Conservation (phyloP, 768 basidiomycete species). For the Podaxis sp. region DNA sequence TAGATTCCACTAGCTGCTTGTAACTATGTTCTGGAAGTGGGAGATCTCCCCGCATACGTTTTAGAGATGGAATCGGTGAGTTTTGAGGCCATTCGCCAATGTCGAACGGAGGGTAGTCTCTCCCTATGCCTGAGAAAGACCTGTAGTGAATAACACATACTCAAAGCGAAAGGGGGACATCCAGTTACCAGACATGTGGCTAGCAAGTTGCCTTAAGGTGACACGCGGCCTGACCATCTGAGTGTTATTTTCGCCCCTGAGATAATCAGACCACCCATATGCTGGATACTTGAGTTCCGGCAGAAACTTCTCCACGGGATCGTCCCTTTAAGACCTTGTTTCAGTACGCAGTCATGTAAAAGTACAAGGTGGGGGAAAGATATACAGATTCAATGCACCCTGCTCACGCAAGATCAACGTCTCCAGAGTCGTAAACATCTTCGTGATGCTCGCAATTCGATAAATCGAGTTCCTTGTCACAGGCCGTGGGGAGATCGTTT, state of each 20-base stretch:
- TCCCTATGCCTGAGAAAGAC: conserved; percentile 28
- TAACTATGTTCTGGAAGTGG: conserved; percentile 25
- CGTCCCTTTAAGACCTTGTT: conserved; percentile 35
- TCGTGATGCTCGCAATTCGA: conserved; percentile 50
- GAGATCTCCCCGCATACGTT: conserved; percentile 21
- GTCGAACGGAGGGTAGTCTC: conserved; percentile 32
- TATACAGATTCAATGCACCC: conserved; percentile 33
- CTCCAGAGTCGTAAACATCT: conserved; percentile 48
- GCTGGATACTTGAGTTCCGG: conserved; percentile 34
- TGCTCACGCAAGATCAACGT: conserved; percentile 46
- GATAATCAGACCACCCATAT: conserved; percentile 32
- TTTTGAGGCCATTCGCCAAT: conserved; percentile 39
- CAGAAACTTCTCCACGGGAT: conserved; percentile 44
- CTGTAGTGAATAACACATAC: not conserved
- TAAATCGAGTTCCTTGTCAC: conserved; percentile 47
- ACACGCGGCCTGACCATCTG: conserved; percentile 23
- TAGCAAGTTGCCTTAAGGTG: conserved; percentile 40
- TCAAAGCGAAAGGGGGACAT: conserved; percentile 12
- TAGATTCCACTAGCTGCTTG: conserved; percentile 31
- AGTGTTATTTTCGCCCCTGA: conserved; percentile 17
- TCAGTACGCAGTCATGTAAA: not conserved
- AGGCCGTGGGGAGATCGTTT: conserved; percentile 24
- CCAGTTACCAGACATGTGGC: conserved; percentile 33
- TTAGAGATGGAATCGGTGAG: conserved; percentile 18
- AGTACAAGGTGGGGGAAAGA: not conserved